A percentile compares a stretch with the other conserved stretches of the same genome.
phyloP scores from a whole-genome alignment of 1,284 basidiomycete species.

The Cutaneotrichosporon cutaneum region DNA sequence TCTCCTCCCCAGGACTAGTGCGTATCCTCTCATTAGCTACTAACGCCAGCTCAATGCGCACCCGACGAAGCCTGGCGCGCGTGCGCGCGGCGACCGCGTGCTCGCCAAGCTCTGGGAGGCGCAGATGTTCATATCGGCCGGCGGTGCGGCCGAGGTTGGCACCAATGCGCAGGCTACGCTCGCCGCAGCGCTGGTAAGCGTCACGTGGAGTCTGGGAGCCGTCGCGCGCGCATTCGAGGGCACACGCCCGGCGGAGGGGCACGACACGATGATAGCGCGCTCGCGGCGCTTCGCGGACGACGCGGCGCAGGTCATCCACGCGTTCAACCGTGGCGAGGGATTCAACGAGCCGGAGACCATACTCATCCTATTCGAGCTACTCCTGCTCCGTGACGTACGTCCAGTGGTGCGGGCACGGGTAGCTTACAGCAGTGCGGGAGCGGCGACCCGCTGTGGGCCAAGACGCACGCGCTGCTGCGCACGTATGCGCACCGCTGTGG shows the following conservation, averaged over 20 bases:
- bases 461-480: conserved; percentile 11
- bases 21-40: neutral
- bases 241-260: neutral
- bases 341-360: conserved; percentile 18
- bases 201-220: conserved; percentile 15
- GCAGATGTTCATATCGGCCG: conserved; percentile 20
- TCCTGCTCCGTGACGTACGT: conserved; percentile 21
- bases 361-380: conserved; percentile 19
- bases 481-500: conserved; percentile 15
- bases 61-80: conserved; percentile 17
- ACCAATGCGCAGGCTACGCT: conserved; percentile 10
- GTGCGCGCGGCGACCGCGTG: conserved; percentile 21
- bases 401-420: rapidly evolving
- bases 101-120: conserved; percentile 25
- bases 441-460: conserved; percentile 18
- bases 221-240: conserved; percentile 17
- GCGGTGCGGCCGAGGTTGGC: neutral
- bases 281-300: conserved; percentile 13
- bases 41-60: conserved; percentile 20
- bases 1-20: conserved; percentile 17
- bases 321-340: conserved; percentile 4
- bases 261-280: conserved; percentile 13
- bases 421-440: conserved; percentile 17
- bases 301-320: conserved; percentile 13
- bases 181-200: conserved; percentile 19